phyloP scores from a whole-genome alignment of 106 monocot species.

The Acorus calamus region DNA sequence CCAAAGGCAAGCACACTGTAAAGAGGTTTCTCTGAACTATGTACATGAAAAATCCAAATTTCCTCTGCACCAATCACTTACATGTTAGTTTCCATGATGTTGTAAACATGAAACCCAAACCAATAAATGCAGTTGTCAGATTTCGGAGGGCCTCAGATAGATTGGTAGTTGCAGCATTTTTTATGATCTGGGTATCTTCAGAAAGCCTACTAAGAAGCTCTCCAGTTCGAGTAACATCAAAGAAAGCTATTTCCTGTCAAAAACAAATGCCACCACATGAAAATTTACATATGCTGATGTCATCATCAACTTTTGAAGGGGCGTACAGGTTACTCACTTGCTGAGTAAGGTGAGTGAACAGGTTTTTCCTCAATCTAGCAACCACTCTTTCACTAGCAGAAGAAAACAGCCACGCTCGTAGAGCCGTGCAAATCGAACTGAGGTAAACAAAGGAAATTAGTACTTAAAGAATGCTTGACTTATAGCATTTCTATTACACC shows the following conservation, averaged over 20 bases:
- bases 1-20: too few species aligned
- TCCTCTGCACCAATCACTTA: slow-evolving; percentile 17
- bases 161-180: slow-evolving; percentile 98
- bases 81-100: slow-evolving; percentile 97
- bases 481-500: too few species aligned
- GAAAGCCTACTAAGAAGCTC: slow-evolving; percentile 97
- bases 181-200: slow-evolving; percentile 97
- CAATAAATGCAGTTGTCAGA: slow-evolving; percentile 70
- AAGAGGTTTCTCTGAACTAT: too few species aligned
- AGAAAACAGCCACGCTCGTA: slow-evolving; percentile 93
- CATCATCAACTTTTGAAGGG: too few species aligned
- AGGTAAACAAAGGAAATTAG: too few species aligned
- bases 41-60: too few species aligned
- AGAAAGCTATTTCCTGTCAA: slow-evolving; percentile 92
- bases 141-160: slow-evolving; percentile 90
- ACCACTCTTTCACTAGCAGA: slow-evolving; percentile 98
- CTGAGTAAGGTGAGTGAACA: slow-evolving; percentile 82
- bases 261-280: not conserved
- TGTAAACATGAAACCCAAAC: slow-evolving; percentile 84
- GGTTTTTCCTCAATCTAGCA: slow-evolving; percentile 84
- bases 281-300: too few species aligned
- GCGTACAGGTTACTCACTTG: slow-evolving; percentile 39
- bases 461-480: too few species aligned
- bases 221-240: slow-evolving; percentile 93
- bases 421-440: slow-evolving; percentile 69